phyloP scores from a whole-genome alignment of 805 yeast genomes.

The Cyberlindnera samutprakarnensis region DNA sequence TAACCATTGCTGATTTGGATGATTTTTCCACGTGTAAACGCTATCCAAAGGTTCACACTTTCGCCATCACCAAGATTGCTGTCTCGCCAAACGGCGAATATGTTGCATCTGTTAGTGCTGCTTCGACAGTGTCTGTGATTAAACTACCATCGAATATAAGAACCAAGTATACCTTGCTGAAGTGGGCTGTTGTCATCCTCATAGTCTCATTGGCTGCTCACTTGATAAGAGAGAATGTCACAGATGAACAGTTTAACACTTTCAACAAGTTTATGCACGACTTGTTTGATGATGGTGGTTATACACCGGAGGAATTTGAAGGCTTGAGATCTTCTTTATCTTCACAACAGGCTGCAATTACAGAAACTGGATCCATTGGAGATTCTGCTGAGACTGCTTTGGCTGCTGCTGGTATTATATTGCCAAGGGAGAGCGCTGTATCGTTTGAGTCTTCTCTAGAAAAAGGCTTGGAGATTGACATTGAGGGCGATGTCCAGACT shows the following conservation, averaged over 20 bases:
- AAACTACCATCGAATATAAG: slow-evolving; percentile 44
- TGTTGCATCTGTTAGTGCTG: slow-evolving; percentile 71
- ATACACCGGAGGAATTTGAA: slow-evolving; percentile 1
- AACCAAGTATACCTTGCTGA: slow-evolving; percentile 6
- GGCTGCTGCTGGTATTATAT: neutral
- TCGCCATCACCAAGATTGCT: slow-evolving; percentile 68
- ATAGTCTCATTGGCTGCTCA: slow-evolving; percentile 5
- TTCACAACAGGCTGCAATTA: neutral
- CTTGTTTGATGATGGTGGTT: slow-evolving; percentile 10
- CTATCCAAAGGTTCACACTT: slow-evolving; percentile 61
- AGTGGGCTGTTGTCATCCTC: slow-evolving; percentile 6
- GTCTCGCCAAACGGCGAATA: slow-evolving; percentile 62
- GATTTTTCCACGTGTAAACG: slow-evolving; percentile 44
- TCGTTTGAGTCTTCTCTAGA: too few relatives aligned
- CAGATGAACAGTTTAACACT: slow-evolving; percentile 11
- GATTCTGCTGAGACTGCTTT: neutral
- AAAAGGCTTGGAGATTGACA: too few relatives aligned
- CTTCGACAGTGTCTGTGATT: slow-evolving; percentile 60
- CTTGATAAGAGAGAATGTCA: slow-evolving; percentile 6
- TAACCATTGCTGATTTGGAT: slow-evolving; percentile 45
- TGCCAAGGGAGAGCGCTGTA: too few relatives aligned
- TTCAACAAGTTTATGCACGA: slow-evolving; percentile 7
- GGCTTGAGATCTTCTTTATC: neutral
- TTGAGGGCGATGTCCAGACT: neutral
- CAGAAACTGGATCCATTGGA: neutral